Conservation (phyloP, 2,329 filamentous ascomycete species). For the Exserohilum rostratum region DNA sequence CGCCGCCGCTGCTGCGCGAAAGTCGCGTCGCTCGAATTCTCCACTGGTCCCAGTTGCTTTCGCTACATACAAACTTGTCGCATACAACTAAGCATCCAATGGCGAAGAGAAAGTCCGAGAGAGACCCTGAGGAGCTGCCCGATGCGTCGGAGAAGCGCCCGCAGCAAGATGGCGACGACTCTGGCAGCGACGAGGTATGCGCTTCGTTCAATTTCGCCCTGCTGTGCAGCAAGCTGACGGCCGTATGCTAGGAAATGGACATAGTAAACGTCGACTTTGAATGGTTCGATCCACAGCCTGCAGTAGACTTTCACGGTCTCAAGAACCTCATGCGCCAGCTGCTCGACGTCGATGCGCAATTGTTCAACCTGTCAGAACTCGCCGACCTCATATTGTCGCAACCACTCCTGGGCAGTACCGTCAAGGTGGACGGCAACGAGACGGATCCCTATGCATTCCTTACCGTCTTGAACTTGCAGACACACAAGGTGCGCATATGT, state of each 20-base stretch:
- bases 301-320: slow-evolving; percentile 92
- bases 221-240: slow-evolving; percentile 13
- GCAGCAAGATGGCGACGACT: slow-evolving; percentile 41
- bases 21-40: slow-evolving; percentile 8
- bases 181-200: slow-evolving; percentile 48
- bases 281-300: slow-evolving; percentile 93
- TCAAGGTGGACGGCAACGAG: slow-evolving; percentile 95
- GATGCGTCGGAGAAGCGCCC: slow-evolving; percentile 43
- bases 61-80: neutral
- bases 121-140: slow-evolving; percentile 44
- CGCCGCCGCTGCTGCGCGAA: slow-evolving; percentile 6
- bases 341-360: slow-evolving; percentile 82
- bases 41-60: neutral
- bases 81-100: slow-evolving; percentile 28
- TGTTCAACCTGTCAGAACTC: slow-evolving; percentile 87
- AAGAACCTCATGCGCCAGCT: slow-evolving; percentile 90
- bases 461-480: slow-evolving; percentile 81
- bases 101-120: slow-evolving; percentile 45
- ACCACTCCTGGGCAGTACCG: slow-evolving; percentile 85
- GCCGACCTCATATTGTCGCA: slow-evolving; percentile 87
- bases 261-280: slow-evolving; percentile 97
- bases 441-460: slow-evolving; percentile 92
- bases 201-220: slow-evolving; percentile 9
- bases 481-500: slow-evolving; percentile 63
- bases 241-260: slow-evolving; percentile 74